phyloP scores from a whole-genome alignment of 441 rosid genomes.

The Populus tomentosa region DNA sequence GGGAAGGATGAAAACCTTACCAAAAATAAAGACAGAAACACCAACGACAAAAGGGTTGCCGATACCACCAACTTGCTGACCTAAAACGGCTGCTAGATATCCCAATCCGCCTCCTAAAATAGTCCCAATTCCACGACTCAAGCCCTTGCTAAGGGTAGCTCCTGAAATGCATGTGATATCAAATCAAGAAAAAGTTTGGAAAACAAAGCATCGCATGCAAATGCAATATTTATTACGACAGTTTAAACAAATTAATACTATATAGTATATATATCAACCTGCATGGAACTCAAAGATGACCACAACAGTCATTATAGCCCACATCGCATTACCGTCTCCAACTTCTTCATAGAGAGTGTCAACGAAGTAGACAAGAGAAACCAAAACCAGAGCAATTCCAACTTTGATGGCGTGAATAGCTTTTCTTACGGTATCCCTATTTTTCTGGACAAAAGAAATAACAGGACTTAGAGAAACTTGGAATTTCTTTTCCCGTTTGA shows the following conservation, averaged over 20 bases:
- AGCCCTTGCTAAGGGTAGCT: constrained; percentile 75
- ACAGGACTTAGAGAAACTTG: constrained; percentile 8
- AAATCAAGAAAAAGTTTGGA: background rate
- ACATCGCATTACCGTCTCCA: constrained; percentile 61
- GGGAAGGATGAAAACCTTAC: constrained; percentile 29
- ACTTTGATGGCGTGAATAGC: constrained; percentile 51
- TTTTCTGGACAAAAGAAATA: constrained; percentile 15
- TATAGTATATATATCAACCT: constrained; percentile 26
- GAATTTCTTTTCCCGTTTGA: constrained; percentile 13
- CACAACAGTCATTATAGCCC: constrained; percentile 79
- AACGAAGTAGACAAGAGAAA: constrained; percentile 54
- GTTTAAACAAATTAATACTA: background rate
- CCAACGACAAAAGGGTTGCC: constrained; percentile 48
- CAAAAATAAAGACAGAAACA: constrained; percentile 46
- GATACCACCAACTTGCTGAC: constrained; percentile 41
- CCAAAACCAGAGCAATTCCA: constrained; percentile 56
- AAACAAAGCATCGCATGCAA: background rate
- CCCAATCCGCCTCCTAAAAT: constrained; percentile 73
- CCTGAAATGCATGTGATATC: constrained; percentile 32
- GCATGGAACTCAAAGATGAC: constrained; percentile 62
- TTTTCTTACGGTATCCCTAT: constrained; percentile 27
- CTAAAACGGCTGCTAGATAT: constrained; percentile 48
- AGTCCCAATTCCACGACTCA: constrained; percentile 77
- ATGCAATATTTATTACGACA: background rate
- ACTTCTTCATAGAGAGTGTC: constrained; percentile 46